Percentiles rank a stretch among this genome's conserved stretches.
Conservation (phyloP, 148 eudicot species). For the Spergularia marina region DNA sequence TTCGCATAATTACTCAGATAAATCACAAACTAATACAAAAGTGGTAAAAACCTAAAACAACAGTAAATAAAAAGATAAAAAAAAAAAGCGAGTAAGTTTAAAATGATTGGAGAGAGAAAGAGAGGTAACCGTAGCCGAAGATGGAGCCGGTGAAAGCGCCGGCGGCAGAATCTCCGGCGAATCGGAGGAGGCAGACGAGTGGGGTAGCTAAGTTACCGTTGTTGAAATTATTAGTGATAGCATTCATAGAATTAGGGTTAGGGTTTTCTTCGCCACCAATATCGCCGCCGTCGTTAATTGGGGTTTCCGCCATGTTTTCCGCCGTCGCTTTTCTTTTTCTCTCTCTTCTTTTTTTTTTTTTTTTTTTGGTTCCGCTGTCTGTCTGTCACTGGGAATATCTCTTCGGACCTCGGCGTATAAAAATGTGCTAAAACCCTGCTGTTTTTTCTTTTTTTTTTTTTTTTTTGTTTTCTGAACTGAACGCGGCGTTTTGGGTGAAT, state of each 20-base stretch:
- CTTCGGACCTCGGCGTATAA: background rate
- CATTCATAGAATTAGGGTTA: slow-evolving; percentile 30
- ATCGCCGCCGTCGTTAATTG: slow-evolving; percentile 32
- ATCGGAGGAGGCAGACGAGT: slow-evolving; percentile 55
- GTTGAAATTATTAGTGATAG: slow-evolving; percentile 11
- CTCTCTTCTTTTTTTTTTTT: slow-evolving; percentile 4
- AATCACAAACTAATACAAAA: background rate
- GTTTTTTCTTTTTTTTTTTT: too few relatives aligned
- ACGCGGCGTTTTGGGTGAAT: too few relatives aligned
- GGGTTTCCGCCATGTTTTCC: slow-evolving; percentile 27
- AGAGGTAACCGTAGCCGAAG: slow-evolving; percentile 65
- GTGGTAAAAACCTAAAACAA: background rate
- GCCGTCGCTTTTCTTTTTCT: slow-evolving; percentile 30
- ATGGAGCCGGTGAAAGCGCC: slow-evolving; percentile 85
- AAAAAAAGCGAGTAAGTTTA: background rate
- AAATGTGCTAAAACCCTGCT: background rate
- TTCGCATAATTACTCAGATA: background rate
- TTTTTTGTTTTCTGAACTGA: too few relatives aligned
- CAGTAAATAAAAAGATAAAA: background rate
- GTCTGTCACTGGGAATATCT: background rate
- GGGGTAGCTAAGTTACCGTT: slow-evolving; percentile 40
- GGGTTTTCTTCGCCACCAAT: slow-evolving; percentile 30
- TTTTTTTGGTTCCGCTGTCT: background rate
- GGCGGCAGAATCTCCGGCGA: slow-evolving; percentile 66
- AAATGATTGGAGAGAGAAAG: background rate